Evolutionary conservation across 169 alveolate species (phyloP).

Genomic region (Pseudocohnilembus persalinus): DNA sequence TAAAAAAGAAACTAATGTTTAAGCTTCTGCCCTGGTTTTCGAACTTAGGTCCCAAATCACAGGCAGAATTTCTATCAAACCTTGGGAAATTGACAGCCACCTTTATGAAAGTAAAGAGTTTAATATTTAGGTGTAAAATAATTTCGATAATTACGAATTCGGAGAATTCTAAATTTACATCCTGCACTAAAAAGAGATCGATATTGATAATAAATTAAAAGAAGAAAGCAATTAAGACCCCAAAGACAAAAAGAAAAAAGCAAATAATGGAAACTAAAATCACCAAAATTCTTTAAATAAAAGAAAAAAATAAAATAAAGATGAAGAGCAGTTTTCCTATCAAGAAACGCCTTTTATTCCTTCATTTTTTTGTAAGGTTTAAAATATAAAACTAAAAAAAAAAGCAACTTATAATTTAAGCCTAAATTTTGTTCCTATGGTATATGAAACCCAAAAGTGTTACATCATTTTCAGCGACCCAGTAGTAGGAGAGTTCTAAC

Average conservation of each 20-base stretch:
- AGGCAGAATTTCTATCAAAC: slow-evolving; percentile 74
- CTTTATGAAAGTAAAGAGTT: slow-evolving; percentile 81
- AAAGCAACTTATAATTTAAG: slow-evolving; percentile 54
- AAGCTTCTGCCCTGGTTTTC: slow-evolving; percentile 89
- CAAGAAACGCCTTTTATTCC: slow-evolving; percentile 52
- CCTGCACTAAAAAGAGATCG: slow-evolving; percentile 51
- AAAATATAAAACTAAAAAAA: slow-evolving; percentile 59
- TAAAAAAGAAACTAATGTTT: slow-evolving; percentile 71
- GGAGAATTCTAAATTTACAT: slow-evolving; percentile 61
- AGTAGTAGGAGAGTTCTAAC: slow-evolving; percentile 89
- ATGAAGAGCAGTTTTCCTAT: slow-evolving; percentile 47
- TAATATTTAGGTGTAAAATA: slow-evolving; percentile 58
- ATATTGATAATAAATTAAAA: slow-evolving; percentile 23
- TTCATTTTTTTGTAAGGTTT: slow-evolving; percentile 59
- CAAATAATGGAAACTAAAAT: not conserved
- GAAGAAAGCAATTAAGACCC: slow-evolving; percentile 49
- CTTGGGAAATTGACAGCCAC: slow-evolving; percentile 63
- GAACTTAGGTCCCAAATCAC: slow-evolving; percentile 78
- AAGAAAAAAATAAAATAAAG: not conserved
- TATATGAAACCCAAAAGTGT: slow-evolving; percentile 78
- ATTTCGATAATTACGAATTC: slow-evolving; percentile 59
- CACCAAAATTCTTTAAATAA: not conserved
- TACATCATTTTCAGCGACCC: slow-evolving; percentile 85
- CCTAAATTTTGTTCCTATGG: slow-evolving; percentile 81
- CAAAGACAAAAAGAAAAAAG: slow-evolving; percentile 31